phyloP scores from a whole-genome alignment of 139 green algal genomes.

The Chloropicon primus region DNA sequence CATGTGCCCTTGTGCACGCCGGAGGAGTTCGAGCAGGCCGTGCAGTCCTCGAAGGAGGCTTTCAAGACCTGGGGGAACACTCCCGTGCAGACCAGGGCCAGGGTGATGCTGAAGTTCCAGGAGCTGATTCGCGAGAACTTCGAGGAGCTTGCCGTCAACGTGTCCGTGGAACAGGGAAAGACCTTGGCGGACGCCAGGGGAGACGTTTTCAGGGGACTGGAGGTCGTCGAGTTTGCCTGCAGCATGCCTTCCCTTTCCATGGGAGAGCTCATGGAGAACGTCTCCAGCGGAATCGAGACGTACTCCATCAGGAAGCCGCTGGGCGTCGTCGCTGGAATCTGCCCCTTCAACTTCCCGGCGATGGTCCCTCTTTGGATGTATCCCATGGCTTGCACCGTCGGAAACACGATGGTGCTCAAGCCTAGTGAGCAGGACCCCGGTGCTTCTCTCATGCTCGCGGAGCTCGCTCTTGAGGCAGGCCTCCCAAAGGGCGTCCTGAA shows the following conservation, averaged over 20 bases:
- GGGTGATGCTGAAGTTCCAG: slow-evolving; percentile 85
- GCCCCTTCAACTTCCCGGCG: slow-evolving; percentile 96
- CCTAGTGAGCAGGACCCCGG: slow-evolving; percentile 61
- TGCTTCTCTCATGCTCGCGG: slow-evolving; percentile 51
- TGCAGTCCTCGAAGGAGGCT: slow-evolving; percentile 55
- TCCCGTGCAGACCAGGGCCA: slow-evolving; percentile 48
- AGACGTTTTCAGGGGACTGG: slow-evolving; percentile 88
- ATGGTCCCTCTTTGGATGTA: slow-evolving; percentile 79
- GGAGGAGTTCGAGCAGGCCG: slow-evolving; percentile 75
- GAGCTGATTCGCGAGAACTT: slow-evolving; percentile 72
- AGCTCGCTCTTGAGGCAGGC: slow-evolving; percentile 64
- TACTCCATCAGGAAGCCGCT: slow-evolving; percentile 80
- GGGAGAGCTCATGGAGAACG: slow-evolving; percentile 77
- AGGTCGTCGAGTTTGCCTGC: slow-evolving; percentile 87
- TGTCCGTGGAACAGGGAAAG: slow-evolving; percentile 92
- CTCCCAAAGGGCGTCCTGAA: slow-evolving; percentile 56
- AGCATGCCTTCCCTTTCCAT: slow-evolving; percentile 52
- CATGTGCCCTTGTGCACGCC: slow-evolving; percentile 57
- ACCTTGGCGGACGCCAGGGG: slow-evolving; percentile 80
- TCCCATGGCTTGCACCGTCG: slow-evolving; percentile 56
- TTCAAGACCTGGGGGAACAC: slow-evolving; percentile 68
- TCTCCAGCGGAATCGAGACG: slow-evolving; percentile 85
- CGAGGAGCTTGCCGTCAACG: slow-evolving; percentile 62
- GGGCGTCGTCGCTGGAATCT: slow-evolving; percentile 82
- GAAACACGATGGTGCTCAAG: slow-evolving; percentile 85